These are phyloP conservation scores for Funneliformis geosporum DNA, from an alignment of 192 early-diverging fungal genomes.

Conservation along the genomic window DNA sequence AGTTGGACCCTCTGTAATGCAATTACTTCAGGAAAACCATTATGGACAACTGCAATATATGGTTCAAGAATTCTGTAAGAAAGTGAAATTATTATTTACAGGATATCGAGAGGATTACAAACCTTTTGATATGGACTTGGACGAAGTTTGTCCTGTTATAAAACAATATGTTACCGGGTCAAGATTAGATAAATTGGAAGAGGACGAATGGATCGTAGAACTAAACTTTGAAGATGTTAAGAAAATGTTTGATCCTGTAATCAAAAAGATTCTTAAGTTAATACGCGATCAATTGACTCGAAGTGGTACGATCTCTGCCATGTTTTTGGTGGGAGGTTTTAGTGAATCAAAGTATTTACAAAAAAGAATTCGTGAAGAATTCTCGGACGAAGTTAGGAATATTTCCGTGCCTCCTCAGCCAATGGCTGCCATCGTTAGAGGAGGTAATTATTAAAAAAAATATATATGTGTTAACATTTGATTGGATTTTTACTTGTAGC, in stretches of 20 bases:
- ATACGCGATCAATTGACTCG: slow-evolving; percentile 47
- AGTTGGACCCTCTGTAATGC: background rate
- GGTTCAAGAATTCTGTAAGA: slow-evolving; percentile 17
- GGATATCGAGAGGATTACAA: background rate
- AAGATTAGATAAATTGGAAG: background rate
- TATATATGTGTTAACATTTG: too few species aligned
- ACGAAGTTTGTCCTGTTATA: background rate
- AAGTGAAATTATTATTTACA: slow-evolving; percentile 6
- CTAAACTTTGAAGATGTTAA: slow-evolving; percentile 18
- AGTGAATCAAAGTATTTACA: slow-evolving; percentile 49
- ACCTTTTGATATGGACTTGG: background rate
- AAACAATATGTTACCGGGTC: background rate
- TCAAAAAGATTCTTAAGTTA: slow-evolving; percentile 43
- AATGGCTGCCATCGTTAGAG: slow-evolving; percentile 52
- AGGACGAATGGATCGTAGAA: slow-evolving; percentile 23
- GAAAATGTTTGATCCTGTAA: slow-evolving; percentile 52
- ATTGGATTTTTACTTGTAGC: background rate
- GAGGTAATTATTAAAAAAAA: slow-evolving; percentile 12
- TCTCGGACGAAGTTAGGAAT: slow-evolving; percentile 39
- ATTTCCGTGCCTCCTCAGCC: slow-evolving; percentile 54
- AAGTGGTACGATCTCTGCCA: slow-evolving; percentile 36
- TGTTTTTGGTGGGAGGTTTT: slow-evolving; percentile 57
- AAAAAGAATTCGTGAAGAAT: slow-evolving; percentile 48
- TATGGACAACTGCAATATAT: slow-evolving; percentile 26
- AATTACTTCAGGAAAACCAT: background rate